Evolutionary conservation across 2,329 filamentous ascomycete species (phyloP).

Genomic region (Colletotrichum destructivum): DNA sequence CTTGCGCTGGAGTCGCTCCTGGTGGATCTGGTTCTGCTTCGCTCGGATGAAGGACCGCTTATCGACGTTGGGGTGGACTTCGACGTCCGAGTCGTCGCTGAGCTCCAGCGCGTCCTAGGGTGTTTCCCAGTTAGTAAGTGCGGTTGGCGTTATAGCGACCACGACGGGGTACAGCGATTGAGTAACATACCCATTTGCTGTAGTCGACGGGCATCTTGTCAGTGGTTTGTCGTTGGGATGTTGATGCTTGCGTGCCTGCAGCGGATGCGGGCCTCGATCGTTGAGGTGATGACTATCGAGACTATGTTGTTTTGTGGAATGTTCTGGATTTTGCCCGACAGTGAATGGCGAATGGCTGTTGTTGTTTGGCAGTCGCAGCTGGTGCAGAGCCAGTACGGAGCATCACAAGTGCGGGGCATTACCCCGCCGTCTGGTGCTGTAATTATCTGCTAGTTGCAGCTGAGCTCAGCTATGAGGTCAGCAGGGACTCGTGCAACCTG

Average conservation of each 20-base stretch:
- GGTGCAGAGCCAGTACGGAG: constrained; percentile 26
- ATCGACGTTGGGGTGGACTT: constrained; percentile 99
- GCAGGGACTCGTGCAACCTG: not conserved
- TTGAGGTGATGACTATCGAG: not conserved
- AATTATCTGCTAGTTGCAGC: not conserved
- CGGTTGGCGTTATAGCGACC: not conserved
- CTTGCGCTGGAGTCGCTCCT: constrained; percentile 87
- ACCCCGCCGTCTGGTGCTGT: constrained; percentile 26
- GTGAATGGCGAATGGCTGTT: not conserved
- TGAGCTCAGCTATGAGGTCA: constrained; percentile 29
- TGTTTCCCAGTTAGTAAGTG: constrained; percentile 27
- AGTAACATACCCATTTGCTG: constrained; percentile 76
- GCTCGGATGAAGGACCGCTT: constrained; percentile 98
- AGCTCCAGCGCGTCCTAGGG: constrained; percentile 89
- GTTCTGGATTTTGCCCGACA: constrained; percentile 40
- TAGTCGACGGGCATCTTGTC: constrained; percentile 69
- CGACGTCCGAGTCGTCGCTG: constrained; percentile 97
- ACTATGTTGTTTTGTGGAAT: constrained; percentile 36
- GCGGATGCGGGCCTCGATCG: constrained; percentile 17
- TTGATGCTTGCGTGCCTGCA: constrained; percentile 9
- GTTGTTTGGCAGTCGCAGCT: constrained; percentile 3
- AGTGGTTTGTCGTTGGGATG: constrained; percentile 39
- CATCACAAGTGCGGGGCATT: constrained; percentile 41
- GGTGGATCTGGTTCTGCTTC: constrained; percentile 97
- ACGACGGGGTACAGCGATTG: not conserved